Evolutionary conservation across 2,329 filamentous ascomycete genomes (phyloP).

Genomic region (Calycina herbarum): DNA sequence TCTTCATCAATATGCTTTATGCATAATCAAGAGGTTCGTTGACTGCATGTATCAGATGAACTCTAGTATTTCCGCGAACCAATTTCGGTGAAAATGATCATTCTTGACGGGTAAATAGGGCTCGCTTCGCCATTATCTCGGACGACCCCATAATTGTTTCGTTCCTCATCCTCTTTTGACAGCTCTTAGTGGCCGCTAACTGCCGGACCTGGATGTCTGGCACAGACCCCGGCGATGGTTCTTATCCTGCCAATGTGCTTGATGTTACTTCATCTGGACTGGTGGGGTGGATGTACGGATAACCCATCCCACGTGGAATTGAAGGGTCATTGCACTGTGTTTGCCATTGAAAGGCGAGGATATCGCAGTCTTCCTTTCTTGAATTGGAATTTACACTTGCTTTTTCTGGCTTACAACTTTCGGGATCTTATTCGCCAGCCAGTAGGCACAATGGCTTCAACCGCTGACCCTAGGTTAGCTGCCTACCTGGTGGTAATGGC

Average conservation of each 20-base stretch:
- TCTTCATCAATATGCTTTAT: not conserved
- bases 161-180: not conserved
- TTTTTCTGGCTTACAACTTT: not conserved
- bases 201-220: not conserved
- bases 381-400: not conserved
- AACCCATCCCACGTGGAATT: not conserved
- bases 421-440: not conserved
- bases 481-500: not conserved
- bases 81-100: not conserved
- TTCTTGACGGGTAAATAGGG: not conserved
- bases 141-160: not conserved
- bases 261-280: not conserved
- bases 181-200: not conserved
- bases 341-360: not conserved
- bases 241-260: not conserved
- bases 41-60: not conserved
- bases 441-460: not conserved
- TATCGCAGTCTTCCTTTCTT: not conserved
- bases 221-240: not conserved
- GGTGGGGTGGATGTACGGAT: not conserved
- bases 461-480: not conserved
- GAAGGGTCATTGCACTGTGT: not conserved
- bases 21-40: not conserved
- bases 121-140: constrained; percentile 1
- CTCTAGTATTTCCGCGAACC: not conserved